Evolutionary conservation across 306 rosid species (phyloP).

Genomic region (Acacia crassicarpa): DNA sequence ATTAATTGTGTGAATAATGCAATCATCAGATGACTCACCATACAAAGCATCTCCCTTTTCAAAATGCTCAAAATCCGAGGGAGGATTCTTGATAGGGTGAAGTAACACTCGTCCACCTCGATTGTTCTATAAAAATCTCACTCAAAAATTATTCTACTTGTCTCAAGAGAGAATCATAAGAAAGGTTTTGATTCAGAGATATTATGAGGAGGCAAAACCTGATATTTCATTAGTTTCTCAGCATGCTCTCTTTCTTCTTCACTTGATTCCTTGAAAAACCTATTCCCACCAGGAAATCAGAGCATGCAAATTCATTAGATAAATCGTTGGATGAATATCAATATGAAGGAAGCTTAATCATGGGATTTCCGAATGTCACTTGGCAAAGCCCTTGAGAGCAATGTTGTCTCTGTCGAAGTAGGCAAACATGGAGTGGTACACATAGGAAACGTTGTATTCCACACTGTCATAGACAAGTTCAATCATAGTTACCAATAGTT

Average conservation of each 20-base stretch:
- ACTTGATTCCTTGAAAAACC: slow-evolving; percentile 64
- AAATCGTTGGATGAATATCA: neutral
- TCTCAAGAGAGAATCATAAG: neutral
- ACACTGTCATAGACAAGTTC: slow-evolving; percentile 36
- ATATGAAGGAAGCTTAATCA: neutral
- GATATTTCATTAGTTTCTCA: slow-evolving; percentile 50
- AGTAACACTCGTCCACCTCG: slow-evolving; percentile 59
- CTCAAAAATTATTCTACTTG: neutral
- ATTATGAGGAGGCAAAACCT: slow-evolving; percentile 16
- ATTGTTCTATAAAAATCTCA: slow-evolving; percentile 40
- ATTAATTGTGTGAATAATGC: neutral
- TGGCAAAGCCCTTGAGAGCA: slow-evolving; percentile 57
- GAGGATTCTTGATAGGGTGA: slow-evolving; percentile 45
- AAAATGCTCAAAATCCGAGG: slow-evolving; percentile 53
- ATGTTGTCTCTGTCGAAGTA: slow-evolving; percentile 61
- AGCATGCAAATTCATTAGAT: neutral
- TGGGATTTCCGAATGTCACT: slow-evolving; percentile 28
- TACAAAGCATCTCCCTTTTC: slow-evolving; percentile 70
- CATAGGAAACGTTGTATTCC: slow-evolving; percentile 60
- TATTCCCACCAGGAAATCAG: slow-evolving; percentile 18
- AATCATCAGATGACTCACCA: slow-evolving; percentile 39
- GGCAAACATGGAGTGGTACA: slow-evolving; percentile 60
- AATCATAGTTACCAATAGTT: neutral
- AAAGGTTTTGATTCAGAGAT: neutral
- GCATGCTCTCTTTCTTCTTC: slow-evolving; percentile 68